These are phyloP conservation scores for Evansstolkia leycettana DNA, from an alignment of 495 filamentous ascomycete genomes.

Conservation along the genomic window DNA sequence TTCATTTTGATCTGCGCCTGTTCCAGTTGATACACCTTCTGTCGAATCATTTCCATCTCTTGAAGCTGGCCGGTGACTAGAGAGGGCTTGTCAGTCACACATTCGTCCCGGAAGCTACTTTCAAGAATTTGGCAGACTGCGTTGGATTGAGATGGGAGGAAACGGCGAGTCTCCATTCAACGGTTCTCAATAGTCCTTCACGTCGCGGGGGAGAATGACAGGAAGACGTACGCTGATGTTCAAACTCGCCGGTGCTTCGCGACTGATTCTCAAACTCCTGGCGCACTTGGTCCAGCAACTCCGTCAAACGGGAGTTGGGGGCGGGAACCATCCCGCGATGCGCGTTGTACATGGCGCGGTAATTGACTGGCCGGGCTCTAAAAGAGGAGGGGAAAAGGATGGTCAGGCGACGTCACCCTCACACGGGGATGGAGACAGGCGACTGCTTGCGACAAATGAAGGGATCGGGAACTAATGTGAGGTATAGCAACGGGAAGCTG, in stretches of 20 bases:
- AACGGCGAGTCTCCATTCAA: too few relatives aligned
- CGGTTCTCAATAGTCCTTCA: too few relatives aligned
- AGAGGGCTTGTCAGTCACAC: too few relatives aligned
- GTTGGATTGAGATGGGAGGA: too few relatives aligned
- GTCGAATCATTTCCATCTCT: conserved; percentile 84
- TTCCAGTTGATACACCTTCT: conserved; percentile 84
- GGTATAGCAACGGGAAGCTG: too few relatives aligned
- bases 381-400: background rate
- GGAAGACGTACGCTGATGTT: conserved; percentile 70
- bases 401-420: too few relatives aligned
- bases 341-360: conserved; percentile 71
- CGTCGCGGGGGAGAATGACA: too few relatives aligned
- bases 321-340: conserved; percentile 72
- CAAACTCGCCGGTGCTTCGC: conserved; percentile 64
- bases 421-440: background rate
- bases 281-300: conserved; percentile 83
- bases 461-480: too few relatives aligned
- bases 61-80: conserved; percentile 75
- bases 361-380: conserved; percentile 1
- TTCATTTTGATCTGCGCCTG: conserved; percentile 78
- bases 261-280: conserved; percentile 80
- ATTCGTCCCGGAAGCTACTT: conserved; percentile 18
- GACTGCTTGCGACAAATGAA: conserved; percentile 1
- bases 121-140: too few relatives aligned
- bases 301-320: conserved; percentile 67